Evolutionary conservation across 2,329 filamentous ascomycete genomes (phyloP).

Genomic region (Cytospora leucostoma): DNA sequence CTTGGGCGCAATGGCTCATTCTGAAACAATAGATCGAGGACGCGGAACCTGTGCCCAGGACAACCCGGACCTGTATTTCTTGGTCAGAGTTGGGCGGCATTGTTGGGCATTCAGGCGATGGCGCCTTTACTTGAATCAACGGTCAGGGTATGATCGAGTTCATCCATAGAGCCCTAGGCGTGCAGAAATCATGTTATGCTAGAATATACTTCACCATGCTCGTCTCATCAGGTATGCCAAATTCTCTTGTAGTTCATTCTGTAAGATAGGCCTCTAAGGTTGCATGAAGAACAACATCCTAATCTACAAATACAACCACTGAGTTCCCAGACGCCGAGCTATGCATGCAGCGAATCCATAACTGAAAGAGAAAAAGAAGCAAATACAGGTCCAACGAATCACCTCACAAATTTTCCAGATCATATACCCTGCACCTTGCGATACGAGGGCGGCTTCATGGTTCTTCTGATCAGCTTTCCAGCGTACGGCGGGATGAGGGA

Average conservation of each 20-base stretch:
- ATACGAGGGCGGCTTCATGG: constrained; percentile 89
- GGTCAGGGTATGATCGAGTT: too few species aligned
- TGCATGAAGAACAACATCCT: neutral
- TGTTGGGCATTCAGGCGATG: neutral
- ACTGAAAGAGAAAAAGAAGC: constrained; percentile 10
- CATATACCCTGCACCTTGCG: constrained; percentile 81
- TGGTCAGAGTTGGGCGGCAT: neutral
- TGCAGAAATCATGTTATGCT: neutral
- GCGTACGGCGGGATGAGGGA: constrained; percentile 85
- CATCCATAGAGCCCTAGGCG: neutral
- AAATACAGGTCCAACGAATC: neutral
- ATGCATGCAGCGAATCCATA: constrained; percentile 21
- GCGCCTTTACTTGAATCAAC: neutral
- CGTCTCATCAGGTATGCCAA: constrained; percentile 3
- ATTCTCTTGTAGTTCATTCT: constrained; percentile 14
- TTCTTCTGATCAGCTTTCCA: constrained; percentile 80
- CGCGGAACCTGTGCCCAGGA: neutral
- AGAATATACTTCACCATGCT: constrained; percentile 8
- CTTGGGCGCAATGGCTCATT: constrained; percentile 51
- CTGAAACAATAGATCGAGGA: constrained; percentile 48
- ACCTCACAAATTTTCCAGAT: constrained; percentile 22
- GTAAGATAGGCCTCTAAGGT: constrained; percentile 6
- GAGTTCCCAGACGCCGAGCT: constrained; percentile 28
- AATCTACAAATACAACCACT: constrained; percentile 4
- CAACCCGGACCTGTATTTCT: neutral